phyloP scores from a whole-genome alignment of 1,284 basidiomycete genomes.

The Rhodofomes roseus region DNA sequence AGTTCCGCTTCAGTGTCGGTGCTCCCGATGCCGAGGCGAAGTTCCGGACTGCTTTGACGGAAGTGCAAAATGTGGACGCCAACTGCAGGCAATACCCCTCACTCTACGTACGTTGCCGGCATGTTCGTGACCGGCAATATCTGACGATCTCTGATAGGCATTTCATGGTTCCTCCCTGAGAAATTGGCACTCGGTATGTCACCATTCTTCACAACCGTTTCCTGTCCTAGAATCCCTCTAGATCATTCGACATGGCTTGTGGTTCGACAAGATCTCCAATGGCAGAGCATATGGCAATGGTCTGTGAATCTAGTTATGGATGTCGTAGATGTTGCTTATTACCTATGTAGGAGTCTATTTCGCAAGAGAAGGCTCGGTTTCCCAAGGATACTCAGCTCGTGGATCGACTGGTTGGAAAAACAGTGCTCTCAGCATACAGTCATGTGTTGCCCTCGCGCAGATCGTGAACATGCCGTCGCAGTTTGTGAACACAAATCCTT shows the following conservation, averaged over 20 bases:
- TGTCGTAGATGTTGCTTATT: too few species aligned
- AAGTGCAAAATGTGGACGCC: constrained; percentile 31
- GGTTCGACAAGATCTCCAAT: constrained; percentile 47
- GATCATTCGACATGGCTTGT: constrained; percentile 65
- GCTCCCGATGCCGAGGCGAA: constrained; percentile 64
- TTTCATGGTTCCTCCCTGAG: constrained; percentile 58
- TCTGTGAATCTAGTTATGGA: constrained; percentile 16
- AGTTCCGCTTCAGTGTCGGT: constrained; percentile 63
- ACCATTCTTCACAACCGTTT: not conserved
- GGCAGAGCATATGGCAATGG: constrained; percentile 60
- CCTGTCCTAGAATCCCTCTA: constrained; percentile 18
- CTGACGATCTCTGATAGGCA: constrained; percentile 33
- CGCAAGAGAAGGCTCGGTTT: constrained; percentile 49
- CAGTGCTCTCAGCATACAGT: constrained; percentile 38
- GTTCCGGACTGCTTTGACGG: constrained; percentile 40
- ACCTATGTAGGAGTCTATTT: constrained; percentile 43
- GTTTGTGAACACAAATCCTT: constrained; percentile 46
- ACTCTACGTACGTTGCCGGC: constrained; percentile 42
- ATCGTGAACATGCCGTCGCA: constrained; percentile 51
- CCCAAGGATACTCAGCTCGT: constrained; percentile 37
- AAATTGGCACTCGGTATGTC: constrained; percentile 62
- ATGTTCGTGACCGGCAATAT: not conserved
- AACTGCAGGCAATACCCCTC: constrained; percentile 48
- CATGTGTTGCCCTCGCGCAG: constrained; percentile 57
- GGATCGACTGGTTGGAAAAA: constrained; percentile 41